Evolutionary conservation across 768 basidiomycete genomes (phyloP).

Genomic region (Hericium coralloides): DNA sequence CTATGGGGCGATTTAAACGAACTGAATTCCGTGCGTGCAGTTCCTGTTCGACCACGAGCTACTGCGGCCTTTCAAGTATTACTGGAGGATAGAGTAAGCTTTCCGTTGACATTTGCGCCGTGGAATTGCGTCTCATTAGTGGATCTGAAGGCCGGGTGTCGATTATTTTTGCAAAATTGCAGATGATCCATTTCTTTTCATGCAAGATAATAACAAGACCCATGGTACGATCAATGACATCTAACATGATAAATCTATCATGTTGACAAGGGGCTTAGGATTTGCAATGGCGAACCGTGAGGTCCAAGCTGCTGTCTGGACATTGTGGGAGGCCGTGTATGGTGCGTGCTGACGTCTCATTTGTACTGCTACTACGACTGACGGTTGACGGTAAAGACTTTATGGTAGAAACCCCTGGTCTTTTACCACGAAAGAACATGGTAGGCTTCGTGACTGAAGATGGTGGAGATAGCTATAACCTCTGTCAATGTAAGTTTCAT

Average conservation of each 20-base stretch:
- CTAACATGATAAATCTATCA: too few species aligned
- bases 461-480: constrained; percentile 2
- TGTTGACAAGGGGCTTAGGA: constrained; percentile 22
- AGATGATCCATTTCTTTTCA: constrained; percentile 45
- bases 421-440: neutral
- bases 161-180: constrained; percentile 47
- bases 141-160: constrained; percentile 35
- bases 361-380: too few species aligned
- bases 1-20: neutral
- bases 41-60: constrained; percentile 45
- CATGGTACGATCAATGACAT: constrained; percentile 40
- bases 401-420: neutral
- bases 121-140: neutral
- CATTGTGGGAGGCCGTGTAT: constrained; percentile 62
- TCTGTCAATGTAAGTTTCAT: constrained; percentile 2
- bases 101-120: neutral
- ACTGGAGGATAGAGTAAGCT: constrained; percentile 45
- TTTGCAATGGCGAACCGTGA: constrained; percentile 72
- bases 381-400: neutral
- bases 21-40: constrained; percentile 15
- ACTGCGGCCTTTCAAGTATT: constrained; percentile 24
- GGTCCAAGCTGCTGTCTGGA: constrained; percentile 61
- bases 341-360: constrained; percentile 25
- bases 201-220: constrained; percentile 44
- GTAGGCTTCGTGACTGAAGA: neutral